phyloP scores from a whole-genome alignment of 192 early-diverging fungal genomes.

The Coemansia sp. region DNA sequence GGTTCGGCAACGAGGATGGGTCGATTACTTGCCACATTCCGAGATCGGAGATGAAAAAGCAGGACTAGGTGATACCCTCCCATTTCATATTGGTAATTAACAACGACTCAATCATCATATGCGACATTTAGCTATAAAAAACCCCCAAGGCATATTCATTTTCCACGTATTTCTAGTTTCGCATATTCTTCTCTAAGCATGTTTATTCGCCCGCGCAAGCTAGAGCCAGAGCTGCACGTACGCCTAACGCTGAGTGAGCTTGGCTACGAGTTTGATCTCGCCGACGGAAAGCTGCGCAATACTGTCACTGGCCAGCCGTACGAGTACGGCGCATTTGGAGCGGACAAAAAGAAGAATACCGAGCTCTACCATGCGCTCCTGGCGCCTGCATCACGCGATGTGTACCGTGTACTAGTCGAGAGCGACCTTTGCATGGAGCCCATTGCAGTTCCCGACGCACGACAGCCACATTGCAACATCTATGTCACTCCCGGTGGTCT shows the following conservation, averaged over 20 bases:
- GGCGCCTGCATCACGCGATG: constrained; percentile 28
- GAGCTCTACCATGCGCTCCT: constrained; percentile 29
- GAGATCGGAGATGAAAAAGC: constrained; percentile 19
- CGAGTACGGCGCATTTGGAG: background rate
- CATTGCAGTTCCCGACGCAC: constrained; percentile 27
- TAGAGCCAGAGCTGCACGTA: constrained; percentile 3
- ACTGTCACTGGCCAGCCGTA: constrained; percentile 17
- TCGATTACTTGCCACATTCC: constrained; percentile 54
- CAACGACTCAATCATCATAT: no score
- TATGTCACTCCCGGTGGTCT: constrained; percentile 41
- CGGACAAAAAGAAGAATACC: constrained; percentile 12
- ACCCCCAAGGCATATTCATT: background rate
- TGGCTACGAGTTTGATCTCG: constrained; percentile 32
- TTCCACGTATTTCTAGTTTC: background rate
- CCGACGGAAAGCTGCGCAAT: constrained; percentile 23
- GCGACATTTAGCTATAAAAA: background rate
- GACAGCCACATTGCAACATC: constrained; percentile 37
- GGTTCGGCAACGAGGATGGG: constrained; percentile 85
- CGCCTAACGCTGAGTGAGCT: constrained; percentile 33
- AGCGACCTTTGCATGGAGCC: constrained; percentile 31
- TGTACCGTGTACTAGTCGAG: constrained; percentile 19
- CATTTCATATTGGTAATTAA: background rate
- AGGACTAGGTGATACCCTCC: background rate
- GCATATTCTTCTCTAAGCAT: constrained; percentile 9
- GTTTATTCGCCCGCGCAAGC: constrained; percentile 50